Evolutionary conservation across 306 rosid genomes (phyloP).

Genomic region (Cucurbita pepo): DNA sequence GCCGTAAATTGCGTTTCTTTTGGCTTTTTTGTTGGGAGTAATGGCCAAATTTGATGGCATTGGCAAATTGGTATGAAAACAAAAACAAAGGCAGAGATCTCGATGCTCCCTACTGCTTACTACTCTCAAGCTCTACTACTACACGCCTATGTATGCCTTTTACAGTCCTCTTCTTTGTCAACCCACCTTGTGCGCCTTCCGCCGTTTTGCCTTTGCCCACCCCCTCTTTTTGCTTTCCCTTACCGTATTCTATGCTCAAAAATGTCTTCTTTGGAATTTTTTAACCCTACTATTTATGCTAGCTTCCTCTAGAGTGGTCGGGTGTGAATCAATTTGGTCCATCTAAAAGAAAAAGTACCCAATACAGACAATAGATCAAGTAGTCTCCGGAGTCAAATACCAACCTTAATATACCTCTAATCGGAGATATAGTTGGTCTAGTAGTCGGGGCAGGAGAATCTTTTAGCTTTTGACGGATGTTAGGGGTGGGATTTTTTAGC

Average conservation of each 20-base stretch:
- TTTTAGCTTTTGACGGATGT: not conserved
- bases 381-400: too few relatives aligned
- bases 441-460: too few relatives aligned
- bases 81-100: not conserved
- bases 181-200: not conserved
- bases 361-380: too few relatives aligned
- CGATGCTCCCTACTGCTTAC: not conserved
- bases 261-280: not conserved
- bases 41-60: not conserved
- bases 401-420: too few relatives aligned
- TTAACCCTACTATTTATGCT: not conserved
- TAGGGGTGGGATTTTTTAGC: too few relatives aligned
- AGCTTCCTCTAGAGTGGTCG: too few relatives aligned
- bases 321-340: too few relatives aligned
- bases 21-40: not conserved
- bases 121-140: not conserved
- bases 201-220: not conserved
- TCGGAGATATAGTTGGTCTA: too few relatives aligned
- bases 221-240: too few relatives aligned
- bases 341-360: too few relatives aligned
- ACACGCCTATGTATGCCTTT: not conserved
- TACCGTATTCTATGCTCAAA: not conserved
- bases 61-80: not conserved
- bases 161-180: not conserved
- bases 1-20: conserved; percentile 39